Evolutionary conservation across 805 yeast species (phyloP), one percentile per base, ranked within the genome.

Genomic region (Nakazawaea wickerhamii): DNA sequence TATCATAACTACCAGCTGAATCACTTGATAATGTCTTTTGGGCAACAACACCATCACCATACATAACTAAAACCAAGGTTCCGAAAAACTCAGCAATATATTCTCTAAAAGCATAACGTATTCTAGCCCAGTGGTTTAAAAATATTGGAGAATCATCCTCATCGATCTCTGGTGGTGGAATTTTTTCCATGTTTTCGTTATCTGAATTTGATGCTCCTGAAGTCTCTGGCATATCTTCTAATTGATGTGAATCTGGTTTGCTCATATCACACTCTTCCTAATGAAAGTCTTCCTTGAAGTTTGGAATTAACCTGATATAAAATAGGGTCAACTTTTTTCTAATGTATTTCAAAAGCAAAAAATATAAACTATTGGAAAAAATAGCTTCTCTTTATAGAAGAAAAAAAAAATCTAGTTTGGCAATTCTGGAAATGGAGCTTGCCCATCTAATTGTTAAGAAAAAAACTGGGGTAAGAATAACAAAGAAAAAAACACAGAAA

Each of bases 1-100:
- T 61, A 36, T 65, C 65, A 44, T 63, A 68, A 38, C 62, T 61
- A 50, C 77, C 77, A 30, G 62, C 62, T 5, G 50, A 43, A 18
- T 59, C 64, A 40, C 54, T 58, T 9, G 73, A 70, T 4, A 69
- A 45, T 28, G 52, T 52, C 22, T 54, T 60, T 56, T 75, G 81
- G 31, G 74, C 71, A 36, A 65, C 68, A 27, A 68, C 71, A 34
- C 77, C 75, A 47, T 64, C 68, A 49, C 81, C 81, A 34, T 68
- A 61, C 43, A 66, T 46, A 15, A 73, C 61, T 52, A 75, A 51
- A 4, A 72, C 55, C 57, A 71, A 50, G 4, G 75, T 68, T 17
- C 79, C 81, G 38, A 73, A 52, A 50, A 73, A 73, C 55, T 75
- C 81, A 17, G 79, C 78, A 28, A 73, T 48, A 38, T 68, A 68